These are phyloP conservation scores for Patellifolia procumbens DNA, from an alignment of 179 eudicot species.

Conservation along the genomic window DNA sequence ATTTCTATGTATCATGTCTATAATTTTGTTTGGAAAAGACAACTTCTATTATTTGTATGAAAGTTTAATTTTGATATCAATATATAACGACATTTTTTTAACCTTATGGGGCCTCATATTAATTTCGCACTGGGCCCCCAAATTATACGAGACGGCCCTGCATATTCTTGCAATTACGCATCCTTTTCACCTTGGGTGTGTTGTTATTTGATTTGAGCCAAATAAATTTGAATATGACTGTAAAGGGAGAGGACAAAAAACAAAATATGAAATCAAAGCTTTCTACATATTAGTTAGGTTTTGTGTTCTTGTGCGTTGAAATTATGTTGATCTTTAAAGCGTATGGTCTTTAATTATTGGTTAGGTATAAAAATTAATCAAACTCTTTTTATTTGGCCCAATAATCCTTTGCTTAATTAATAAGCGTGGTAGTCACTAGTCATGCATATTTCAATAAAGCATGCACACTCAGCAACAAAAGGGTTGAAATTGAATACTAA, in stretches of 20 bases:
- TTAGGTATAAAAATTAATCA: not conserved
- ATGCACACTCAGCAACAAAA: not conserved
- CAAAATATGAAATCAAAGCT: not conserved
- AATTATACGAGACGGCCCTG: too few relatives aligned
- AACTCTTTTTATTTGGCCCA: constrained; percentile 2
- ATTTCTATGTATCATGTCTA: too few relatives aligned
- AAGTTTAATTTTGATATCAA: too few relatives aligned
- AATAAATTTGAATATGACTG: not conserved
- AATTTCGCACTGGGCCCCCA: too few relatives aligned
- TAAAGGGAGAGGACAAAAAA: not conserved
- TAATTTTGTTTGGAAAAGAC: too few relatives aligned
- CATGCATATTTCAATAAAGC: not conserved
- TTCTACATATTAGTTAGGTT: constrained; percentile 16
- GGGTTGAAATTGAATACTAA: not conserved
- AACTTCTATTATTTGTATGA: too few relatives aligned
- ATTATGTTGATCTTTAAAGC: not conserved
- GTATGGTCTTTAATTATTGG: not conserved
- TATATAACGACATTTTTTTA: too few relatives aligned
- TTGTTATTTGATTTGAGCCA: not conserved
- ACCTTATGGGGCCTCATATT: too few relatives aligned
- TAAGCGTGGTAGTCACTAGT: too few relatives aligned
- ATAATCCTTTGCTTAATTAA: not conserved
- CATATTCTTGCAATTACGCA: too few relatives aligned
- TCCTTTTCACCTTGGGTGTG: not conserved
- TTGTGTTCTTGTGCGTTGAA: constrained; percentile 11